Conservation (phyloP, 768 basidiomycete species). For the Auriscalpium microsporum region DNA sequence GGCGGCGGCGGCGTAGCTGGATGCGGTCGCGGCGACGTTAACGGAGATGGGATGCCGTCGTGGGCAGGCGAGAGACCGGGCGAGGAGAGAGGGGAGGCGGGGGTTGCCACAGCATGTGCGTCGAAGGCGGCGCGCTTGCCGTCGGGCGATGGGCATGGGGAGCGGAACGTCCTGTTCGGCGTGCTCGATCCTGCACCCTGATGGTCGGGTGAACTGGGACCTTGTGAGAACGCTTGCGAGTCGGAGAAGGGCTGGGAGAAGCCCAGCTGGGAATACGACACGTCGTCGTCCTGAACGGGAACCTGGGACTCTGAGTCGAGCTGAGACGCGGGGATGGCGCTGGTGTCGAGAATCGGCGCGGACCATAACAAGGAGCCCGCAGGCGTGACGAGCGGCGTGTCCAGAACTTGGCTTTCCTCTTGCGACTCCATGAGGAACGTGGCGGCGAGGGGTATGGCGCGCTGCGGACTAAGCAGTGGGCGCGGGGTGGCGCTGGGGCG, state of each 20-base stretch:
- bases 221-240: neutral
- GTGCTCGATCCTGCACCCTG: neutral
- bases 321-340: slow-evolving; percentile 29
- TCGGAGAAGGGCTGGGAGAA: slow-evolving; percentile 19
- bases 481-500: neutral
- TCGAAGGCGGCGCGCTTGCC: neutral
- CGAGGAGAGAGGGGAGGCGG: neutral
- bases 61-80: neutral
- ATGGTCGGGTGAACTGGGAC: too few species aligned
- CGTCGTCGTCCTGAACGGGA: slow-evolving; percentile 18
- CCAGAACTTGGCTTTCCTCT: slow-evolving; percentile 36
- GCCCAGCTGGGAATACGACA: slow-evolving; percentile 31
- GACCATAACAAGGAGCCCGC: slow-evolving; percentile 45
- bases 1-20: neutral
- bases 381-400: slow-evolving; percentile 47
- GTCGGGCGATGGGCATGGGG: neutral
- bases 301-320: slow-evolving; percentile 27
- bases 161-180: neutral
- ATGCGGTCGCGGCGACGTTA: neutral
- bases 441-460: slow-evolving; percentile 3
- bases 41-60: slow-evolving; percentile 1
- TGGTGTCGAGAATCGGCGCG: slow-evolving; percentile 19
- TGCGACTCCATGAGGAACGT: slow-evolving; percentile 26
- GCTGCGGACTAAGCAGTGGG: neutral
- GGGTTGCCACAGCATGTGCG: neutral